phyloP scores from a whole-genome alignment of 768 basidiomycete genomes.

The Boletus insuetus region DNA sequence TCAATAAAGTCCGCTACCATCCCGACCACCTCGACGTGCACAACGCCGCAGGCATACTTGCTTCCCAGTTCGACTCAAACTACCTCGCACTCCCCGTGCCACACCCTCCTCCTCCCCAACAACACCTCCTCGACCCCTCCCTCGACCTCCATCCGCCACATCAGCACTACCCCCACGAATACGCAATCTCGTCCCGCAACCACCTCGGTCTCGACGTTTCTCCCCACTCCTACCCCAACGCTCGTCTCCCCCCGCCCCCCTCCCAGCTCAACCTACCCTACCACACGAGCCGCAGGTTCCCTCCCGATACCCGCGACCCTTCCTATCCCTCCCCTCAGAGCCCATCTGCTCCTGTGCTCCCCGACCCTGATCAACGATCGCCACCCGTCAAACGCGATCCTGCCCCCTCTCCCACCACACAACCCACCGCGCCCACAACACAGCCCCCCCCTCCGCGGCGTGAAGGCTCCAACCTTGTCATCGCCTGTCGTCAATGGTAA shows the following conservation, averaged over 20 bases:
- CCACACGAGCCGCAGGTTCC: conserved; percentile 31
- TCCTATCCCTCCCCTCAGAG: conserved; percentile 34
- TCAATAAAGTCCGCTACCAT: conserved; percentile 73
- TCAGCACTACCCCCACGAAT: conserved; percentile 39
- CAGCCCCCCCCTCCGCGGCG: conserved; percentile 38
- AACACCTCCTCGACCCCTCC: conserved; percentile 46
- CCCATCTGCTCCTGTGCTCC: conserved; percentile 18
- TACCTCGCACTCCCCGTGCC: conserved; percentile 36
- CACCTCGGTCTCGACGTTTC: conserved; percentile 45
- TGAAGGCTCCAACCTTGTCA: conserved; percentile 66
- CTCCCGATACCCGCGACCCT: conserved; percentile 38
- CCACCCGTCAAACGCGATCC: conserved; percentile 45
- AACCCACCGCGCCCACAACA: conserved; percentile 25
- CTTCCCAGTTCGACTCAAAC: conserved; percentile 51
- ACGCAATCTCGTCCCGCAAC: conserved; percentile 37
- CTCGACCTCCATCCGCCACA: conserved; percentile 42
- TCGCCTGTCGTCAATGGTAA: conserved; percentile 84
- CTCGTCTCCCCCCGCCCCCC: conserved; percentile 41
- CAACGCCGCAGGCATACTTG: conserved; percentile 45
- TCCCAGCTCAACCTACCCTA: conserved; percentile 21
- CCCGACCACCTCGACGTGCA: conserved; percentile 43
- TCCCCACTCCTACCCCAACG: conserved; percentile 37
- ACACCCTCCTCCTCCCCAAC: conserved; percentile 7
- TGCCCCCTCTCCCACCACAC: conserved; percentile 35
- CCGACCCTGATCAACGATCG: conserved; percentile 28